phyloP scores from a whole-genome alignment of 495 filamentous ascomycete genomes.

The Hyphodiscus hymeniophilus region DNA sequence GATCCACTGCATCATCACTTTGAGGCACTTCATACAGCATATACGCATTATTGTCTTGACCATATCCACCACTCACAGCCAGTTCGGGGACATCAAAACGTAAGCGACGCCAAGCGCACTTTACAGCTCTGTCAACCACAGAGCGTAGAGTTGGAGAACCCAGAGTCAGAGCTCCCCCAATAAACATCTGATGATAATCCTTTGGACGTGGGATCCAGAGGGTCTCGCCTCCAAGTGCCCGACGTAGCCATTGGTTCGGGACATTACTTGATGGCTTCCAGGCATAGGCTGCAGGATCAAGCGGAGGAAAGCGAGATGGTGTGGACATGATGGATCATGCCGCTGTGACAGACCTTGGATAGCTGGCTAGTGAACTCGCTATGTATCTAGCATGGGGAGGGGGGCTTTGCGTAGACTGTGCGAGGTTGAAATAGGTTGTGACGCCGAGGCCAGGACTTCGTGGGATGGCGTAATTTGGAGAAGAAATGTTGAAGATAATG shows the following conservation, averaged over 20 bases:
- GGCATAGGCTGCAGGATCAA: not conserved
- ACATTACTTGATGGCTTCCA: not conserved
- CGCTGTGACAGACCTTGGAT: too few relatives aligned
- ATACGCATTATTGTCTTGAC: not conserved
- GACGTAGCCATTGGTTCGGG: conserved; percentile 1
- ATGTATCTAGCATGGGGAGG: too few relatives aligned
- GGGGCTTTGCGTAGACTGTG: too few relatives aligned
- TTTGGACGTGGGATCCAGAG: conserved; percentile 8
- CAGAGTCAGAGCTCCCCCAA: not conserved
- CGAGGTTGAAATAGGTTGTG: too few relatives aligned
- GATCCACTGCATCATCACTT: not conserved
- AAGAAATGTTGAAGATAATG: too few relatives aligned
- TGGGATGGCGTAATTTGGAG: too few relatives aligned
- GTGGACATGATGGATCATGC: too few relatives aligned
- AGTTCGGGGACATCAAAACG: conserved; percentile 11
- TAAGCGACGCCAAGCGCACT: not conserved
- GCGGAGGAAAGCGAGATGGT: too few relatives aligned
- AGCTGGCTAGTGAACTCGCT: too few relatives aligned
- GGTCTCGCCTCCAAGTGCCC: not conserved
- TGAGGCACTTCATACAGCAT: conserved; percentile 1
- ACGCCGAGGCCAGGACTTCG: too few relatives aligned
- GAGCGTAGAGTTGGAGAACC: not conserved
- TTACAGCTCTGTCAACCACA: not conserved
- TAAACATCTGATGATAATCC: conserved; percentile 3
- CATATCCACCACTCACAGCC: not conserved